These are phyloP conservation scores for Phytophthora fragariaefolia DNA, from an alignment of 352 stramenopile genomes.

Conservation along the genomic window DNA sequence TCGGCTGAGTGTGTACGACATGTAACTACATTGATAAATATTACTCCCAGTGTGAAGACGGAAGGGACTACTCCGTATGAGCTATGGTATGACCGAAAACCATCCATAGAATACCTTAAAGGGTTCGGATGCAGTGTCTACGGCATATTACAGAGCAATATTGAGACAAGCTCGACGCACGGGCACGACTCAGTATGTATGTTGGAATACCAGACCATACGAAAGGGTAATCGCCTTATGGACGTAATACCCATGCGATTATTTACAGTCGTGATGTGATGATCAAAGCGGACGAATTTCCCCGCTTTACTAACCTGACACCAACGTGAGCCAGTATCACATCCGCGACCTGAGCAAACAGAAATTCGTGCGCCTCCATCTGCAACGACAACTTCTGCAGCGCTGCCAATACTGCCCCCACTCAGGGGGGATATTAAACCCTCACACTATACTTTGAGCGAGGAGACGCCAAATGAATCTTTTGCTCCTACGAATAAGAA, in stretches of 20 bases:
- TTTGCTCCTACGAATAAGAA: constrained; percentile 6
- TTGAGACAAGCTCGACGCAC: constrained; percentile 10
- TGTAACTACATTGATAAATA: constrained; percentile 21
- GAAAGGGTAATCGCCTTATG: constrained; percentile 9
- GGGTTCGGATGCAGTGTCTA: constrained; percentile 6
- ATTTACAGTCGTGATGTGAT: constrained; percentile 21
- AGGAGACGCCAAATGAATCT: not conserved
- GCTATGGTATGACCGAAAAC: constrained; percentile 5
- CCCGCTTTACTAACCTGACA: not conserved
- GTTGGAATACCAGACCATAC: constrained; percentile 3
- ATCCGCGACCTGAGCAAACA: not conserved
- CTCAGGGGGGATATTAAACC: not conserved
- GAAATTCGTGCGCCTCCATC: not conserved
- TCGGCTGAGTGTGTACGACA: constrained; percentile 12
- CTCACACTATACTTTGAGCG: constrained; percentile 1
- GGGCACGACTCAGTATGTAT: constrained; percentile 5
- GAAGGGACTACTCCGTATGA: not conserved
- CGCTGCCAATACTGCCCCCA: not conserved
- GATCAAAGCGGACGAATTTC: constrained; percentile 3
- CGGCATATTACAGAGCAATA: constrained; percentile 4
- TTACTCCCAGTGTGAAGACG: not conserved
- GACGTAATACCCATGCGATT: constrained; percentile 5
- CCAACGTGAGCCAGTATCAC: not conserved
- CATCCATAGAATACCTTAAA: constrained; percentile 5
- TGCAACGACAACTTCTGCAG: not conserved